Evolutionary conservation across 2,329 filamentous ascomycete species (phyloP).

Genomic region (Chaetomiaceae sp.): DNA sequence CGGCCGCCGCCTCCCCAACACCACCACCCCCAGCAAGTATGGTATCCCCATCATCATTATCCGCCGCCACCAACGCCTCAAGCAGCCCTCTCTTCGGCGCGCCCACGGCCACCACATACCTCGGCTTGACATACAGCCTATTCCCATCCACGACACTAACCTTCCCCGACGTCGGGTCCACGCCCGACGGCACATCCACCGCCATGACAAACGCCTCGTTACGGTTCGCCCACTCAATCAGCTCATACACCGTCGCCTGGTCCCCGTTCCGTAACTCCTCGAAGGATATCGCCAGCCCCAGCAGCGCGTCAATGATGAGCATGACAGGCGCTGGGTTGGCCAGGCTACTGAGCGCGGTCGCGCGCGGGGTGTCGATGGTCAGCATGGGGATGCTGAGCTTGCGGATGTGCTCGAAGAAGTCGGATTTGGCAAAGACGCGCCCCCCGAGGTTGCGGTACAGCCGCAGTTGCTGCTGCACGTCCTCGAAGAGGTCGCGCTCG

Average conservation of each 20-base stretch:
- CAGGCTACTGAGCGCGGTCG: constrained; percentile 36
- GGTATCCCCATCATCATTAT: constrained; percentile 39
- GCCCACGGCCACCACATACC: constrained; percentile 79
- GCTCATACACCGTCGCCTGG: constrained; percentile 77
- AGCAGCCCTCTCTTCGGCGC: constrained; percentile 82
- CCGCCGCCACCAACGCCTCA: constrained; percentile 64
- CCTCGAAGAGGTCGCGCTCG: constrained; percentile 74
- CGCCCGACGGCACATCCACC: constrained; percentile 86
- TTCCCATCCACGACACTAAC: constrained; percentile 66
- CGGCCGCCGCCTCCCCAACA: constrained; percentile 21
- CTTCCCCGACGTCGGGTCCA: constrained; percentile 72
- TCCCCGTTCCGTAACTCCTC: constrained; percentile 81
- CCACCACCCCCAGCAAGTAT: constrained; percentile 24
- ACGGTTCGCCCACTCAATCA: constrained; percentile 92
- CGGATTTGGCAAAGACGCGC: constrained; percentile 58
- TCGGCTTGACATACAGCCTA: constrained; percentile 73
- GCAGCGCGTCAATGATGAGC: constrained; percentile 81
- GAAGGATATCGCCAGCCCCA: constrained; percentile 83
- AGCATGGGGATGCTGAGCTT: constrained; percentile 39
- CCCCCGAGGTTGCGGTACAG: constrained; percentile 82
- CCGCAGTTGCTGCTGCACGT: constrained; percentile 74
- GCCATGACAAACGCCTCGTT: constrained; percentile 77
- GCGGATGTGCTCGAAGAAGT: constrained; percentile 57
- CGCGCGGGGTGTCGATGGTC: constrained; percentile 35
- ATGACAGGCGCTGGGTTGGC: constrained; percentile 62